Evolutionary conservation across 345 rosid genomes (phyloP).

Genomic region (Sisymbrium irio): DNA sequence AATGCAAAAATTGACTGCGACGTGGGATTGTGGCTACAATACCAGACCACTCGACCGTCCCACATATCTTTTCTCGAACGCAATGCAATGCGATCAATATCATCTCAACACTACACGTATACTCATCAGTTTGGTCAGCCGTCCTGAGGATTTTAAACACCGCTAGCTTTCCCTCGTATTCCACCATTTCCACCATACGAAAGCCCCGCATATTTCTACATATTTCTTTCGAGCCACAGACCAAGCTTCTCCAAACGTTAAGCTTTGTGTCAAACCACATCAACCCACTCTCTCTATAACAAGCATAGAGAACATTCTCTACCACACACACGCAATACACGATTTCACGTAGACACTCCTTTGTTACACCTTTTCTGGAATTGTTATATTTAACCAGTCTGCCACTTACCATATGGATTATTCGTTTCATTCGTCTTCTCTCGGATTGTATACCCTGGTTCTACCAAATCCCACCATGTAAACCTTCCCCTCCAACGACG

Average conservation of each 20-base stretch:
- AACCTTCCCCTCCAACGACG: constrained; percentile 47
- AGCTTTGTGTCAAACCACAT: constrained; percentile 49
- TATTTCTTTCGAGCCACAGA: not conserved
- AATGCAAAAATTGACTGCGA: too few species aligned
- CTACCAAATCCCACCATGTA: constrained; percentile 58
- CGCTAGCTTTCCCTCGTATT: constrained; percentile 69
- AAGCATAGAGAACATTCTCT: constrained; percentile 56
- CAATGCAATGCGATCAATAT: too few species aligned
- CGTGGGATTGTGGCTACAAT: too few species aligned
- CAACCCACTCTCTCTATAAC: too few species aligned
- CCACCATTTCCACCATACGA: constrained; percentile 28
- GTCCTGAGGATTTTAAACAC: too few species aligned
- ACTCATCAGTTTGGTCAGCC: too few species aligned
- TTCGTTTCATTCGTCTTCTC: constrained; percentile 39
- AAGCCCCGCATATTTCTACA: too few species aligned
- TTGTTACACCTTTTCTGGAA: not conserved
- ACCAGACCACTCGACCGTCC: too few species aligned
- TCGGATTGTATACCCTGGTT: constrained; percentile 54
- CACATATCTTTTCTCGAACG: too few species aligned
- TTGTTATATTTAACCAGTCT: not conserved
- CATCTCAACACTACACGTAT: too few species aligned
- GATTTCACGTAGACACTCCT: not conserved
- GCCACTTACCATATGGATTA: constrained; percentile 40
- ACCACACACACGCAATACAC: constrained; percentile 43
- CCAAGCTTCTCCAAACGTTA: constrained; percentile 56